These are phyloP conservation scores for Phytopythium montanum DNA, from an alignment of 352 stramenopile species.

Conservation along the genomic window DNA sequence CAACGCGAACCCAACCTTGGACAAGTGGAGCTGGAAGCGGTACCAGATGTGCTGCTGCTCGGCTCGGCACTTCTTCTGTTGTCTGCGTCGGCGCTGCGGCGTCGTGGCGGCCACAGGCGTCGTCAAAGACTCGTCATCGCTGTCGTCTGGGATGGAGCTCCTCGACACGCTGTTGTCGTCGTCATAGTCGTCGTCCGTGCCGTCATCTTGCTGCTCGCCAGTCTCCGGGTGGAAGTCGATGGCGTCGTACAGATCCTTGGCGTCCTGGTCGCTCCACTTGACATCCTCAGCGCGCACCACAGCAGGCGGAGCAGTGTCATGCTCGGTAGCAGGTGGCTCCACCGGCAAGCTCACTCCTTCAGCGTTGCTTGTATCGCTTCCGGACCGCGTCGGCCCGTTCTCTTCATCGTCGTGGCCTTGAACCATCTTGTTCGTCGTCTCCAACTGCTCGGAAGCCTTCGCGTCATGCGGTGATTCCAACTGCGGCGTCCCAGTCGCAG, in stretches of 20 bases:
- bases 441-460: neutral
- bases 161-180: conserved; percentile 17
- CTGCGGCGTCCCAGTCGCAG: neutral
- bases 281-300: conserved; percentile 38
- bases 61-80: conserved; percentile 19
- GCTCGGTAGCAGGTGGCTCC: neutral
- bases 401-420: neutral
- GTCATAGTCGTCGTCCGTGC: conserved; percentile 11
- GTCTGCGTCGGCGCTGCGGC: conserved; percentile 5
- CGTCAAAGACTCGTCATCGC: neutral
- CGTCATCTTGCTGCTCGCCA: conserved; percentile 10
- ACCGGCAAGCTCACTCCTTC: neutral
- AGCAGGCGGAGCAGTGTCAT: neutral
- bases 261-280: conserved; percentile 84
- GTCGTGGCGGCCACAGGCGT: conserved; percentile 15
- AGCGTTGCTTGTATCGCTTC: neutral
- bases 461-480: neutral
- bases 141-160: conserved; percentile 14
- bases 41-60: conserved; percentile 76
- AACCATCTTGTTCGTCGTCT: neutral
- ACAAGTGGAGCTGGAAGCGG: conserved; percentile 61
- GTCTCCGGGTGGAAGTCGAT: conserved; percentile 74
- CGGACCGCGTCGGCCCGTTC: neutral
- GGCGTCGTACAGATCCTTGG: conserved; percentile 69
- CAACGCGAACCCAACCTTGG: conserved; percentile 49